Evolutionary conservation across 2,329 filamentous ascomycete genomes (phyloP), one percentile per base, ranked within the genome.

Genomic region (Ophiostoma pallidulum): DNA sequence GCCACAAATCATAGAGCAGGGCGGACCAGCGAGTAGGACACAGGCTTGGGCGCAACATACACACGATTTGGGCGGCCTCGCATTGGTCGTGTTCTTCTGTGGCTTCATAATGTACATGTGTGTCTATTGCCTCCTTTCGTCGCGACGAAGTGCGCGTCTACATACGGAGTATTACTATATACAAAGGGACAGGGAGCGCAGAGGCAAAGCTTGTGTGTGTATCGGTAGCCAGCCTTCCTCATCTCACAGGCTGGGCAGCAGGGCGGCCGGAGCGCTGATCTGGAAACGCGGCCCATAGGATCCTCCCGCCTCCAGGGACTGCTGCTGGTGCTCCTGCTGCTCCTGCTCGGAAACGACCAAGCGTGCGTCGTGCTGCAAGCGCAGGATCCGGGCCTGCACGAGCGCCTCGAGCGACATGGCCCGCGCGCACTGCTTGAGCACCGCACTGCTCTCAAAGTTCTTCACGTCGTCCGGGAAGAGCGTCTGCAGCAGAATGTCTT

Each of bases 341-440:
- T 28, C 24, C 24, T 28, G 24, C 24, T 10, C 24, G 6, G 10
- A 10, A 10, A 10, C 45, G 6, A 18, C 29, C 18, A 47, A 26
- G 7, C 28, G 26, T 16, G 16, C 29, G 18, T 20, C 37, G 18
- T 37, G 4, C 19, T 38, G 20, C 14, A 37, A 24, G 16, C 18
- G 41, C 4, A 16, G 20, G 22, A 31, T 8, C 3, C 50, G 44
- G 3, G 44, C 20, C 40, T 41, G 24, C 16, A 50, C 4, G 19
- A 52, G 42, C 7, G 32, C 33, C 4, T 47, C 43, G 16, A 52
- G 40, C 8, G 50, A 20, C 47, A 47, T 43, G 14, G 14, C n/a
- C 18, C 32, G 43, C 2, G 43, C 47, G 4, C 14, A 13, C 5
- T 18, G 39, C 3, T 33, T 28, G 7, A 42, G 35, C 13, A 33